Conservation (phyloP, 2,329 filamentous ascomycete genomes). For the Epichloe sp. region DNA sequence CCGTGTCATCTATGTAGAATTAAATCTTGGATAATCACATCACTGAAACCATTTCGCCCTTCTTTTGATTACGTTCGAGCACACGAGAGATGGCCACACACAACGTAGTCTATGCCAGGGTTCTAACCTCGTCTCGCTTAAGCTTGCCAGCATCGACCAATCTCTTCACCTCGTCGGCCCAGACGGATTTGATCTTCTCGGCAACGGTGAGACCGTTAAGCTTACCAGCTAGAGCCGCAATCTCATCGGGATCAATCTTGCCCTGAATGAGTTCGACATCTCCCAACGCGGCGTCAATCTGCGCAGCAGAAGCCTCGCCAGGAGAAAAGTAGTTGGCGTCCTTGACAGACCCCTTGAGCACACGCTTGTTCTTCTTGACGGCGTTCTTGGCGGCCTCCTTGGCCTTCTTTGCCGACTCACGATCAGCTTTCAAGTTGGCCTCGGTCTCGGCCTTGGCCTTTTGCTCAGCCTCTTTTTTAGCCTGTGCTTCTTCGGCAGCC, state of each 20-base stretch:
- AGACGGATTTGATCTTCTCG: constrained; percentile 75
- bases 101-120: constrained; percentile 27
- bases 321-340: constrained; percentile 90
- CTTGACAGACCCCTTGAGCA: constrained; percentile 86
- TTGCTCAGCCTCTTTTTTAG: constrained; percentile 74
- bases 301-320: constrained; percentile 56
- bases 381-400: constrained; percentile 99
- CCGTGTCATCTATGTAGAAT: background rate
- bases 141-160: constrained; percentile 74
- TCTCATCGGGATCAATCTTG: constrained; percentile 84
- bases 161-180: constrained; percentile 63
- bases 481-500: constrained; percentile 70
- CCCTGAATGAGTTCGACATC: constrained; percentile 79
- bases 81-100: background rate
- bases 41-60: background rate
- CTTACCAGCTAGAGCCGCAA: constrained; percentile 70
- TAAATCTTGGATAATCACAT: background rate
- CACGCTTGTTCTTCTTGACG: constrained; percentile 99
- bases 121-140: constrained; percentile 71
- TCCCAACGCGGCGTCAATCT: constrained; percentile 70
- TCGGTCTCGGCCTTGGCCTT: constrained; percentile 72
- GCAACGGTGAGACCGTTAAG: constrained; percentile 67
- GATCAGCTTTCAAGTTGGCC: constrained; percentile 70
- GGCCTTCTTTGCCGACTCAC: constrained; percentile 80
- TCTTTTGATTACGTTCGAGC: background rate